Conservation (phyloP, 805 yeast genomes). For the Pichia paraexigua region DNA sequence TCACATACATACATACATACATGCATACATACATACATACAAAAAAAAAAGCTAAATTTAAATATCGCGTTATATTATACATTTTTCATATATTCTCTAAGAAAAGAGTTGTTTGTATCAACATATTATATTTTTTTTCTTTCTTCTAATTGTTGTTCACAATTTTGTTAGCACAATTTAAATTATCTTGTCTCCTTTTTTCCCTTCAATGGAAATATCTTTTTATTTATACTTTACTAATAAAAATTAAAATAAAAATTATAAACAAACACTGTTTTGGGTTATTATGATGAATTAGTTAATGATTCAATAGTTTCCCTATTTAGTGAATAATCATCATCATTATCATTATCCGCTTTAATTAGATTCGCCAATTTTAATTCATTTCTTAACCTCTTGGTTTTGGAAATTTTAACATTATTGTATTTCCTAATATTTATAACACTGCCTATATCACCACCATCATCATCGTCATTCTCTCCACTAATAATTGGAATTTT, state of each 20-base stretch:
- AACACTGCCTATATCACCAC: constrained; percentile 13
- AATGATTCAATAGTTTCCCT: constrained; percentile 9
- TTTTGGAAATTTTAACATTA: constrained; percentile 1
- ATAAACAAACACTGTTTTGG: too few species aligned
- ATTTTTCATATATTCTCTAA: background rate
- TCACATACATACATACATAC: background rate
- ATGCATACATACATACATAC: too few species aligned
- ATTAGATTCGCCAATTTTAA: constrained; percentile 15
- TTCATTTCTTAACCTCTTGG: constrained; percentile 4
- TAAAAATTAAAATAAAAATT: background rate
- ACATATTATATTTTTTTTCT: background rate
- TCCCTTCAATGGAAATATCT: background rate
- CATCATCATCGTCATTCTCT: constrained; percentile 14
- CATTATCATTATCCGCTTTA: constrained; percentile 4
- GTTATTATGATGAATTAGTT: background rate
- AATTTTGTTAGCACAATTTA: background rate
- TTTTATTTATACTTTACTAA: background rate
- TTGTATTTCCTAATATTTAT: background rate
- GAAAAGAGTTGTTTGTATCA: background rate
- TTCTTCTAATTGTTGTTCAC: background rate
- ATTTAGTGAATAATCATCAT: background rate
- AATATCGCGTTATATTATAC: background rate
- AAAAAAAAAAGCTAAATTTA: background rate
- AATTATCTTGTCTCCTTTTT: background rate
- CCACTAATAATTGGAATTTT: too few species aligned